Evolutionary conservation across 2,329 filamentous ascomycete genomes (phyloP), one percentile per base, ranked within the genome.

Genomic region (Cordyceps cateniannulata): DNA sequence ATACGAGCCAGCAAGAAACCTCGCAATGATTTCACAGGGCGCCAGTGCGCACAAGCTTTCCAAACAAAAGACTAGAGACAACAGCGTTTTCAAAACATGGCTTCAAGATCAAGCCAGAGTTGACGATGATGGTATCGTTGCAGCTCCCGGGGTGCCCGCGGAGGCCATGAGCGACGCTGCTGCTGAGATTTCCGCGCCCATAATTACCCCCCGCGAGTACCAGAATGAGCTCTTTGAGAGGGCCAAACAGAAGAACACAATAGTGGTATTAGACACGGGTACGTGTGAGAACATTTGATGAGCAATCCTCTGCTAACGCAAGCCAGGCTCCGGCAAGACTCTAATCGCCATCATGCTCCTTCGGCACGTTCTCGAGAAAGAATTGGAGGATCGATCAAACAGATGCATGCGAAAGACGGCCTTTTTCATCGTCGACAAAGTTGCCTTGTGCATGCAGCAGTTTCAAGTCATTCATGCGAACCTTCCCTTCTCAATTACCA

Each of bases 201-300:
- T 29, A 10, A 82, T 85, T 12, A 88, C 86, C 58, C 91, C 93
- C 0, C 83, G 93, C 53, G 91, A 96, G 68, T 99, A 98, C 69
- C 95, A 99, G 71, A 77, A 90, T 14, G 93, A 98, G 70, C 81
- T 99, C 0, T 98, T 95, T 68, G 91, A 97, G 71, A 84, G 84
- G 64, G 93, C 95, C 4, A 96, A 95, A 69, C 70, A 82, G 56
- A 83, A 87, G 66, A 99, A 99, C 69, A 89, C 88, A 8, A 96
- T 99, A 66, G 93, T 95, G 1, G 95, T 99, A 1, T 81, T 98
- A 1, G 92, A 96, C 69, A 97, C 93, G n/a, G 91, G 86, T 86
- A 70, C 27, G 32, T 18, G n/a, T 27, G 5, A 2, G 6, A 29
- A 58, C 5, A 3, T 5, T 5, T 1, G 6, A 4, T 1, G 1